Conservation (phyloP, 495 filamentous ascomycete species). For the Trichoderma erinaceum region DNA sequence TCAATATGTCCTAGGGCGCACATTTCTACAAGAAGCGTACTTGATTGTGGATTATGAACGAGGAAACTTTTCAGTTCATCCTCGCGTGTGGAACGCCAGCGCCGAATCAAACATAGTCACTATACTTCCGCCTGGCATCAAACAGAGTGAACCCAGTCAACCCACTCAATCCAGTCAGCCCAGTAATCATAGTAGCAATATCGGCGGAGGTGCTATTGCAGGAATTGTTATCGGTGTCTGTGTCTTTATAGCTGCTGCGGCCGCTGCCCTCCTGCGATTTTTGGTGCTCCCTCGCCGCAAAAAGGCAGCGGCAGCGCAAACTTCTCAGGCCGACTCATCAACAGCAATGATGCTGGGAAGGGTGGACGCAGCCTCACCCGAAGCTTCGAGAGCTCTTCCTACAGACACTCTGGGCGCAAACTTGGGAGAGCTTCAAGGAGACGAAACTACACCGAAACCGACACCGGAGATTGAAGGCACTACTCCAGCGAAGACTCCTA, state of each 20-base stretch:
- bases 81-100: constrained; percentile 21
- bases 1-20: constrained; percentile 55
- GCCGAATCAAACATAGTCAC: neutral
- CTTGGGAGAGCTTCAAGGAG: neutral
- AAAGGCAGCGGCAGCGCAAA: neutral
- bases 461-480: neutral
- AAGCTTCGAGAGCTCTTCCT: neutral
- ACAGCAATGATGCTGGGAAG: neutral
- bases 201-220: constrained; percentile 38
- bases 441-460: neutral
- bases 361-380: neutral
- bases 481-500: neutral
- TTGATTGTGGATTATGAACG: constrained; percentile 59
- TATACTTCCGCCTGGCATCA: neutral
- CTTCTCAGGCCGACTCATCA: neutral
- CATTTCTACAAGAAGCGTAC: constrained; percentile 67
- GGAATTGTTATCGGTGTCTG: constrained; percentile 34
- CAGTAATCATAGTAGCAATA: constrained; percentile 19
- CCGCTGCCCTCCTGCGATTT: neutral
- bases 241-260: neutral
- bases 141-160: constrained; percentile 19
- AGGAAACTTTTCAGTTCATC: constrained; percentile 52
- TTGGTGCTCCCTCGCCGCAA: neutral
- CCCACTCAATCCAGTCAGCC: neutral
- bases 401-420: neutral